Evolutionary conservation across 306 rosid species (phyloP), one percentile per base, ranked within the genome.

Genomic region (Begonia peltatifolia): DNA sequence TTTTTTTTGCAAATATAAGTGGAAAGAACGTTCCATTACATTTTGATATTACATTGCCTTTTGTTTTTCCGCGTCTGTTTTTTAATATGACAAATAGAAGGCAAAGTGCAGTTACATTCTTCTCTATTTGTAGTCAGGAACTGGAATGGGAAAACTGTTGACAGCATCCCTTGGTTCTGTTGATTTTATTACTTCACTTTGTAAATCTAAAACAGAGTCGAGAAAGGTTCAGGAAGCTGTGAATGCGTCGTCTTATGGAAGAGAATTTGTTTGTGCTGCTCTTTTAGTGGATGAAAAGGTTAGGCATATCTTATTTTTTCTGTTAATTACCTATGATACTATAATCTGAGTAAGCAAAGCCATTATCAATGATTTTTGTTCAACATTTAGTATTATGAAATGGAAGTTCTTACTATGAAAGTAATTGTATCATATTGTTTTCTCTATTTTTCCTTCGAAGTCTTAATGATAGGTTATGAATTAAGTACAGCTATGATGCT

Each of bases 181-280:
- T 50, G 99, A 90, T 77, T 90, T 90, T 71, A 76, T 90, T 58
- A 83, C 88, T 50, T 90, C 99, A 20, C 76, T 72, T 20, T 86
- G 84, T 74, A 83, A 65, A 68, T 76, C 93, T 8, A 73, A 86
- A 58, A 76, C 68, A 50, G 94, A 79, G 60, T 74, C 79, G 43
- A 63, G 71, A 59, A 86, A 63, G 78, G 83, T 90, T 71, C 80
- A 79, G 72, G 87, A 90, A 18, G 99, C 99, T 60, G 87, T 79
- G 50, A 64, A 71, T 81, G 63, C 84, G 47, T 90, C 99, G 65
- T 76, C 88, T 2, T 86, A 71, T 52, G 96, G 94, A 64, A 70
- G 93, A 59, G 88, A 81, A 76, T 90, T 80, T 86, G 96, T 90
- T 61, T 92, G 73, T 65, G 99, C 96, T 52, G 99, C 96, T 63